Conservation (phyloP, 2,329 filamentous ascomycete species). For the Ceratocystis cacaofunesta region DNA sequence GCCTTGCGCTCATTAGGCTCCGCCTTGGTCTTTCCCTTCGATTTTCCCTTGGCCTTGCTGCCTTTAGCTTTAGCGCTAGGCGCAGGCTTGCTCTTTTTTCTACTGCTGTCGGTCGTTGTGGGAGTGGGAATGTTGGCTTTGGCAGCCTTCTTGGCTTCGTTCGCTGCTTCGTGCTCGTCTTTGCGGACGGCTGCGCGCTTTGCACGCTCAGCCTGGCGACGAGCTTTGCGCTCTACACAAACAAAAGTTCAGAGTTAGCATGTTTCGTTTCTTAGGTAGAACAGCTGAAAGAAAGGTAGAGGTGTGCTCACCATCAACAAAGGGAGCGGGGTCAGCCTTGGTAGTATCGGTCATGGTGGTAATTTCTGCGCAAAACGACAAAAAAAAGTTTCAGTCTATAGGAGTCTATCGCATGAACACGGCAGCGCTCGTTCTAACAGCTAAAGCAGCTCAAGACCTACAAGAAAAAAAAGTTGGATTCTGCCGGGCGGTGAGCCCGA, state of each 20-base stretch:
- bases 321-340: constrained; percentile 6
- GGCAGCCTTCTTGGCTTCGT: constrained; percentile 8
- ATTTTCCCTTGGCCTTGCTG: constrained; percentile 19
- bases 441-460: too few species aligned
- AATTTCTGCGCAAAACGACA: neutral
- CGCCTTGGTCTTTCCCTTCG: constrained; percentile 23
- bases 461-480: constrained; percentile 16
- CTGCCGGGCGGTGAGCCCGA: constrained; percentile 15
- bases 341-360: constrained; percentile 3
- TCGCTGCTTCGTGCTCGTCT: neutral
- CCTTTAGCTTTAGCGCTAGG: neutral
- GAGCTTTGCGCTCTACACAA: constrained; percentile 14
- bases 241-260: neutral
- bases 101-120: neutral
- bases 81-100: neutral
- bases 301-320: constrained; percentile 14
- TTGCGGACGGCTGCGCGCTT: constrained; percentile 11
- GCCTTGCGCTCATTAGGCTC: constrained; percentile 21
- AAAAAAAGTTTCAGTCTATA: neutral
- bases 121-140: constrained; percentile 5
- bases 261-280: neutral
- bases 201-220: constrained; percentile 16
- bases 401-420: too few species aligned
- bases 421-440: too few species aligned
- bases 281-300: neutral